phyloP scores from a whole-genome alignment of 2,329 filamentous ascomycete species.

The Cryphonectria radicalis region DNA sequence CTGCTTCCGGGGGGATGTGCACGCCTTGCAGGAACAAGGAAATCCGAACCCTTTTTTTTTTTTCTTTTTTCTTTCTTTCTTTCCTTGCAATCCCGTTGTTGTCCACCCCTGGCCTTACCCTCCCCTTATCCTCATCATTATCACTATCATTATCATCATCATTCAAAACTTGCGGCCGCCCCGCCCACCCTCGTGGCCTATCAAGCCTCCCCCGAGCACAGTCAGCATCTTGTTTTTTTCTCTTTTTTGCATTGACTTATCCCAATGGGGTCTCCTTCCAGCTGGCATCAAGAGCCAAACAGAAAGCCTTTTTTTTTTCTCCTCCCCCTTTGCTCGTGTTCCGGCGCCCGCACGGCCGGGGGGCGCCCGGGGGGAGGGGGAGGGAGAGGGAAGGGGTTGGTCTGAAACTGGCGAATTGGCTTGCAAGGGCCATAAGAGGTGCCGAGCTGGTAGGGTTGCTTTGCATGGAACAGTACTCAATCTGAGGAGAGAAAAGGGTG shows the following conservation, averaged over 20 bases:
- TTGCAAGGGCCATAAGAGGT: constrained; percentile 7
- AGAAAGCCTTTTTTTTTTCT: constrained; percentile 2
- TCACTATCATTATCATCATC: background rate
- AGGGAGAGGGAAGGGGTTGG: background rate
- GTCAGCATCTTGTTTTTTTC: constrained; percentile 30
- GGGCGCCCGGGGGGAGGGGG: too few relatives aligned
- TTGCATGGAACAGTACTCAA: background rate
- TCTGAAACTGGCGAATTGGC: constrained; percentile 9
- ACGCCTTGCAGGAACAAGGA: background rate
- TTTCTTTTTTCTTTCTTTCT: background rate
- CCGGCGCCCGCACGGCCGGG: too few relatives aligned
- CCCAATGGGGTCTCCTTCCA: constrained; percentile 13
- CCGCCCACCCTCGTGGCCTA: constrained; percentile 12
- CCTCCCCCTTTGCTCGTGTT: background rate
- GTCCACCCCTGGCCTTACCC: background rate
- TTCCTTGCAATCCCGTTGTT: background rate
- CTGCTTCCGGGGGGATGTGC: background rate
- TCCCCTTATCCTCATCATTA: background rate
- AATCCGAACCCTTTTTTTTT: too few relatives aligned
- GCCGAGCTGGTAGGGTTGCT: background rate
- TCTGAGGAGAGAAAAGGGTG: too few relatives aligned
- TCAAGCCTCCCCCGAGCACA: constrained; percentile 24
- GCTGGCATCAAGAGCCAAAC: constrained; percentile 2
- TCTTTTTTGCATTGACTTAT: constrained; percentile 14
- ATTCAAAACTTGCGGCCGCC: too few relatives aligned